Evolutionary conservation across 208 protist genomes (phyloP).

Genomic region (Tritrichomonas musculus): DNA sequence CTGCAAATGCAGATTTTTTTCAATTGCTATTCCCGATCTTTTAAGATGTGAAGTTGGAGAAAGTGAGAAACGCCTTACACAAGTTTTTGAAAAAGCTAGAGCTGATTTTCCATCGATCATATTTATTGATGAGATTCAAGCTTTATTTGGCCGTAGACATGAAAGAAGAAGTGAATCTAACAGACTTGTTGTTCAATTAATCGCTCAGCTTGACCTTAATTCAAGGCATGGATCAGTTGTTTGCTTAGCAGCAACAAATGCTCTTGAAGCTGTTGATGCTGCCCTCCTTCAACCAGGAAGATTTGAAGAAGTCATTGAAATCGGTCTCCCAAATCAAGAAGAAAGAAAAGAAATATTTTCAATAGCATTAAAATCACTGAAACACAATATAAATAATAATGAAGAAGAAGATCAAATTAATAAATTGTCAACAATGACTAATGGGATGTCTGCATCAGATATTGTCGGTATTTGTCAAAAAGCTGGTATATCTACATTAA

Average conservation of each 20-base stretch:
- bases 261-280: not conserved
- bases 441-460: not conserved
- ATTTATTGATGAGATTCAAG: slow-evolving; percentile 14
- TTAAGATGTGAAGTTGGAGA: not conserved
- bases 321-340: not conserved
- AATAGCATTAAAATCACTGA: not conserved
- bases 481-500: not conserved
- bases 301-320: slow-evolving; percentile 16
- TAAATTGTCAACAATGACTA: not conserved
- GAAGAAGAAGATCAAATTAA: not conserved
- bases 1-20: not conserved
- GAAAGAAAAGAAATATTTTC: not conserved
- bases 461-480: not conserved
- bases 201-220: not conserved
- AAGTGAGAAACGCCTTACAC: not conserved
- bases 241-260: not conserved
- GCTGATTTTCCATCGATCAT: not conserved
- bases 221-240: not conserved
- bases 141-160: not conserved
- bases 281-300: not conserved
- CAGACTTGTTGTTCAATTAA: not conserved
- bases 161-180: not conserved
- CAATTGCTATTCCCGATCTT: slow-evolving; percentile 11
- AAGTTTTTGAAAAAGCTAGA: not conserved
- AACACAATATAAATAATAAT: not conserved